These are phyloP conservation scores for Kernera saxatilis DNA, from an alignment of 345 rosid species.

Conservation along the genomic window DNA sequence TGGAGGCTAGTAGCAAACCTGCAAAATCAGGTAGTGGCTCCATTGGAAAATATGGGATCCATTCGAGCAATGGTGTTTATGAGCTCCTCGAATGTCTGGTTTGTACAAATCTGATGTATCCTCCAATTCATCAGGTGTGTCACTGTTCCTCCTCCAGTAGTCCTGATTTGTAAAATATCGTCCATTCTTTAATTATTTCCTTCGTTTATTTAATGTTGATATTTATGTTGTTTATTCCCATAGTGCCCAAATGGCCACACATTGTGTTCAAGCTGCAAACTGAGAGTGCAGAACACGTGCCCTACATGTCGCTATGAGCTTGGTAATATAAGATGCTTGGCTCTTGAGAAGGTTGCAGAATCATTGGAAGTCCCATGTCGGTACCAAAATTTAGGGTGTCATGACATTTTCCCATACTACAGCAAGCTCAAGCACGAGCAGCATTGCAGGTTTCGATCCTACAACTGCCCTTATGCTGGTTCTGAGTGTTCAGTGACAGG, in stretches of 20 bases:
- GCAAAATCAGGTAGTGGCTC: slow-evolving; percentile 39
- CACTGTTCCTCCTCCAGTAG: background rate
- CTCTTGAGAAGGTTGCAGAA: slow-evolving; percentile 78
- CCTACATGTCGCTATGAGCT: slow-evolving; percentile 86
- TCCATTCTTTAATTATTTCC: background rate
- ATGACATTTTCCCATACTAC: slow-evolving; percentile 72
- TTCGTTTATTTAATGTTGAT: background rate
- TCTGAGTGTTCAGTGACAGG: slow-evolving; percentile 79
- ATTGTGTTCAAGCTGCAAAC: slow-evolving; percentile 69
- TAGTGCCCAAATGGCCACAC: slow-evolving; percentile 94
- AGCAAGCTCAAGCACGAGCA: slow-evolving; percentile 80
- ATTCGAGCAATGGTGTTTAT: slow-evolving; percentile 57
- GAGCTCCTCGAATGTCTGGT: slow-evolving; percentile 82
- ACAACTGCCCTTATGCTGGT: slow-evolving; percentile 84
- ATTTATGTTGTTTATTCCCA: background rate
- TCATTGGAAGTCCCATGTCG: slow-evolving; percentile 80
- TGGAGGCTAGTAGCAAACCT: slow-evolving; percentile 41
- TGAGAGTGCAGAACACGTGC: slow-evolving; percentile 63
- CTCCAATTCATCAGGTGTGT: slow-evolving; percentile 82
- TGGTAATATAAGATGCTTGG: slow-evolving; percentile 88
- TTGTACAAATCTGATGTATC: slow-evolving; percentile 73
- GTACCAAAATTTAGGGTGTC: slow-evolving; percentile 65
- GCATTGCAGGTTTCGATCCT: slow-evolving; percentile 65
- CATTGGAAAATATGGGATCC: slow-evolving; percentile 44
- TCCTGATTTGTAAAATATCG: background rate